Base-by-base conservation (phyloP, 208 protist genomes). In the Wallacemonas collosoma region DNA sequence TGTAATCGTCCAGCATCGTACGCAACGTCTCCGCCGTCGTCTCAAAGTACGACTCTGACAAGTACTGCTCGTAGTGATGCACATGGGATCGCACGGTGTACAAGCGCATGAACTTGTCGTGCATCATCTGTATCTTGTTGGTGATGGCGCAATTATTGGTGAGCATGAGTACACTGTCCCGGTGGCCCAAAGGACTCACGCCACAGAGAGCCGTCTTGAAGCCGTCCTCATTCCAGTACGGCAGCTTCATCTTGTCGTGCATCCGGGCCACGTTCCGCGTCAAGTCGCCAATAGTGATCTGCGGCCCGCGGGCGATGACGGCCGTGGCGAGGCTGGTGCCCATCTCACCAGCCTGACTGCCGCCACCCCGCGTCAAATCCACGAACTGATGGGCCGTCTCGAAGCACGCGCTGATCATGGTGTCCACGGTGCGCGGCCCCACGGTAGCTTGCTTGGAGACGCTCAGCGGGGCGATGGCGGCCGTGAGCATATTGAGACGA, bases 131-230 rank as follows among this genome's bases (percentile, higher is more conserved):
- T 36, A 99, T 77, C 62, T 97, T 97, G 1, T 76, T 58, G 5
- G 79, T 81, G 43, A 99, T 95, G 48, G 85, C 85, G 63, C 86
- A 97, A 79, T 93, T 96, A 82, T 99, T 99, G 48, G 86, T 75
- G 1, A 99, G 83, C 71, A 93, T 93, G 36, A 99, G 83, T 66
- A 99, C 82, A 9, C 96, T 97, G 56, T 97, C 76, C 50, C 82
- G 81, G 80, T 98, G 95, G 35, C 90, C 88, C 0, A 98, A 83
- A 11, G 97, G 95, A 62, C 96, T 93, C 41, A 97, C 91, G 2
- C 89, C 81, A 73, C 97, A 99, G 57, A 97, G 73, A 3, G 98
- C 97, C 26, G 98, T 95, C 82, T 99, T 99, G 86, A 98, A 99
- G 40, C 96, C 97, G 62, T 99, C 97, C 48, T 91, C 85, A 75